Evolutionary conservation across 2,329 filamentous ascomycete species (phyloP), one percentile per base, ranked within the genome.

Genomic region (Endocalyx cinctus): DNA sequence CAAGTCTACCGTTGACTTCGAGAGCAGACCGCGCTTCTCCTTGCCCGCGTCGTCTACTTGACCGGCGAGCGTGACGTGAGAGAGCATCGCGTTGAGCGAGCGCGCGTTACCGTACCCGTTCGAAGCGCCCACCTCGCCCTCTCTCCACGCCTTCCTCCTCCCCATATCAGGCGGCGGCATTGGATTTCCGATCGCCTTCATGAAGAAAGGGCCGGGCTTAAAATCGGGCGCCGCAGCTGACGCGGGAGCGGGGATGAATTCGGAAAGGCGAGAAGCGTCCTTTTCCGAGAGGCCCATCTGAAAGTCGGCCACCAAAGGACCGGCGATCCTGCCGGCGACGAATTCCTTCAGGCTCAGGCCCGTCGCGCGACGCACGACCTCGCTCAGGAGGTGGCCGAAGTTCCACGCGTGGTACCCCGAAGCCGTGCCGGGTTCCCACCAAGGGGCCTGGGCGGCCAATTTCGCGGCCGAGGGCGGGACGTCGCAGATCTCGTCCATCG

Each of bases 51-150:
- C 14, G 7, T 25, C 25, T 11, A 44, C 39, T 10, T 11, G 19
- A 6, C 38, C 42, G 0, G 41, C 48, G 4, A 51, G 73, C 38
- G 85, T 95, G 27, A 96, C 87, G 12, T 25, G 19, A 6, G 63
- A 64, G 6, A 68, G 49, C 14, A 74, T 64, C 1, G 54, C 54
- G 5, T 57, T 61, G 16, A 74, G 30, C 0, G 55, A 57, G 4
- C 60, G 54, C 10, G 69, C 65, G 39, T 73, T 74, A 1, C 49
- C 43, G 33, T 69, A 62, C 1, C 69, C 70, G 38, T 69, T 70
- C 1, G 50, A 42, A 0, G 61, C 60, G 1, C 66, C 66, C 5
- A 70, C 44, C 30, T 67, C 65, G 2, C 59, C 52, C 0, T 43
- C 42, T 15, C 64, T 56, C 53, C 67, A 70, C 0, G 19, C 46